A percentile compares a stretch with the other conserved stretches of the same genome.
These are phyloP conservation scores for Colletotrichum caudatum DNA, from an alignment of 2,329 filamentous ascomycete species.

Conservation along the genomic window DNA sequence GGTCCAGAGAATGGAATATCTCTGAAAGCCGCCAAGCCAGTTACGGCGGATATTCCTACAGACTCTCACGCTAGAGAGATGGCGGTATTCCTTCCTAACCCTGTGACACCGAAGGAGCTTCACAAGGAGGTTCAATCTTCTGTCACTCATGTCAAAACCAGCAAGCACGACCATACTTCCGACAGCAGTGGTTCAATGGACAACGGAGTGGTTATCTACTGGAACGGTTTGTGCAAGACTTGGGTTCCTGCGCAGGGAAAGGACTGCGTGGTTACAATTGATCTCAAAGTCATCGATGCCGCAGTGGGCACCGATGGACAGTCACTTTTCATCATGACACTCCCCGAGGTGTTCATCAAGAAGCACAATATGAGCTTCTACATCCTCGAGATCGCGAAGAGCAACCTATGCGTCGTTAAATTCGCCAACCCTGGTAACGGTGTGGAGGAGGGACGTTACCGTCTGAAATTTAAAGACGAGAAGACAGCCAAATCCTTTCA, in stretches of 20 bases:
- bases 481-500: neutral
- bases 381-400: neutral
- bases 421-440: neutral
- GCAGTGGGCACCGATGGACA: neutral
- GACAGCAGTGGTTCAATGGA: neutral
- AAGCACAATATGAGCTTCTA: slow-evolving; percentile 5
- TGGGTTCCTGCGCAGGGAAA: neutral
- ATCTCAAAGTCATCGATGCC: slow-evolving; percentile 3
- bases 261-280: neutral
- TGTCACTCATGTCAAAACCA: no score
- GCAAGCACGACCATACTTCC: neutral
- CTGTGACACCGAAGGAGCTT: neutral
- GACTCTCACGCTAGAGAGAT: neutral
- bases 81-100: neutral
- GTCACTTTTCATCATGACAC: neutral
- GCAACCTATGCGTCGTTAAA: neutral
- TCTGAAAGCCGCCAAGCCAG: neutral
- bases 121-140: neutral
- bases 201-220: neutral
- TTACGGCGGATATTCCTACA: no score
- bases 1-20: neutral
- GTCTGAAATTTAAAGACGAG: neutral
- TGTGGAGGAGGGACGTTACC: neutral
- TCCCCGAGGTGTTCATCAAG: neutral
- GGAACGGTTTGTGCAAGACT: neutral